Base-by-base conservation (phyloP, 331 rosid genomes). In the Rosa hybrid region DNA sequence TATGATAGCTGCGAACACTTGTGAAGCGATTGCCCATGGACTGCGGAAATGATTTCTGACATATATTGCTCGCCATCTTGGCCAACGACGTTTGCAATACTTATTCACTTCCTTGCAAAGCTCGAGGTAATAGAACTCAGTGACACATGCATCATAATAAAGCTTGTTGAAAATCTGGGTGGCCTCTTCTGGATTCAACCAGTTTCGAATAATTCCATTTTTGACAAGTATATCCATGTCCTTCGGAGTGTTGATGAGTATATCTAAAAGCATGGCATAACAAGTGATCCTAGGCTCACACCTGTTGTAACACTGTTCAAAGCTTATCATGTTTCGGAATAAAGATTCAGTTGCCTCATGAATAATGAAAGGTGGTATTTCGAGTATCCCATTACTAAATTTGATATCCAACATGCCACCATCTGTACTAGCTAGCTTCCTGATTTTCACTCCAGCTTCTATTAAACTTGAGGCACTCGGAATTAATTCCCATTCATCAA, bases 1-100 rank as follows among this genome's bases (percentile, higher is more conserved):
- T 62, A 62, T 62, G 39, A 62, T 6, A 10, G 17, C 68, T 23
- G 68, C 68, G 25, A 62, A 25, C 4, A 0, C 39, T 25, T 62
- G 68, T 0, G 41, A 62, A 62, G 18, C 68, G 25, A 62, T 62
- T 10, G 41, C 41, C 68, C 41, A 23, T 25, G 68, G 67, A 25
- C 68, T 11, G 18, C 68, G 54, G 46, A 78, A 69, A 57, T 78
- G 62, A 63, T 70, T 49, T 10, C 72, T 64, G 18, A 45, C 4
- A 1, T 71, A 48, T 6, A 45, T 5, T 72, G 21, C 39, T 21
- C 78, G 41, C 65, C 74, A 27, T 25, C 44, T 39, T 4, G 34
- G 42, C 68, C 68, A 78, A 2, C 30, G 1, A 10, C 18, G 9
- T 12, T 2, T 56, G 71, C 83, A 71, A 48, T 46, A 71, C 3